Evolutionary conservation across 768 basidiomycete genomes (phyloP).

Genomic region (Podaxis rugospora): DNA sequence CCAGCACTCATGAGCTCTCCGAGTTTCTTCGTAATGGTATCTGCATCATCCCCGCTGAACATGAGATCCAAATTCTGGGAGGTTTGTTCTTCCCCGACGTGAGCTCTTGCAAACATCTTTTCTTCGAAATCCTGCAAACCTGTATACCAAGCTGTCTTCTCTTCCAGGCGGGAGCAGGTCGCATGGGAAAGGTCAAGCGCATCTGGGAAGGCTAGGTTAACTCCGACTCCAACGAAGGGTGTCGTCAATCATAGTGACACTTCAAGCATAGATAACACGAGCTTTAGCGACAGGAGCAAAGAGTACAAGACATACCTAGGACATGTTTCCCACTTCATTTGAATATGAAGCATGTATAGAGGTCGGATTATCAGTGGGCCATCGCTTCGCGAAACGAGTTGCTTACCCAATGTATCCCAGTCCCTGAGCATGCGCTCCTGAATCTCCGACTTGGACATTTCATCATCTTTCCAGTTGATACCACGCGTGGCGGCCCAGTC

Average conservation of each 20-base stretch:
- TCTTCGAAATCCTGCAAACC: constrained; percentile 1
- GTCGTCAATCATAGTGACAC: constrained; percentile 20
- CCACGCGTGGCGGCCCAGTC: constrained; percentile 12
- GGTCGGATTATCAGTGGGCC: constrained; percentile 6
- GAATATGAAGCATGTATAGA: constrained; percentile 12
- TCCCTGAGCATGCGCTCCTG: background rate
- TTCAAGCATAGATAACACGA: background rate
- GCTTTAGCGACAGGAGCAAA: background rate
- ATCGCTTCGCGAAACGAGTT: constrained; percentile 4
- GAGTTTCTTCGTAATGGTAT: background rate
- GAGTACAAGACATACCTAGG: background rate
- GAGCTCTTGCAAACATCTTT: constrained; percentile 1
- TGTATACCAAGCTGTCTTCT: background rate
- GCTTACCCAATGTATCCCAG: constrained; percentile 1
- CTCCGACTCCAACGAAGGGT: constrained; percentile 21
- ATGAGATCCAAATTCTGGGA: background rate
- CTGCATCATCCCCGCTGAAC: background rate
- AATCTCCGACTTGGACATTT: background rate
- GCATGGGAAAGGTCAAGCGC: constrained; percentile 16
- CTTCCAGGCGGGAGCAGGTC: background rate
- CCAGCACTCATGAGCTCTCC: background rate
- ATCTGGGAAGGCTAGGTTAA: constrained; percentile 19
- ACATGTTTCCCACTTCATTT: constrained; percentile 4
- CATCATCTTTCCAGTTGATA: constrained; percentile 9
- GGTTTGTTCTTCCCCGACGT: background rate